Evolutionary conservation across 257 asterid genomes (phyloP).

Genomic region (Nyctanthes arbortristis): DNA sequence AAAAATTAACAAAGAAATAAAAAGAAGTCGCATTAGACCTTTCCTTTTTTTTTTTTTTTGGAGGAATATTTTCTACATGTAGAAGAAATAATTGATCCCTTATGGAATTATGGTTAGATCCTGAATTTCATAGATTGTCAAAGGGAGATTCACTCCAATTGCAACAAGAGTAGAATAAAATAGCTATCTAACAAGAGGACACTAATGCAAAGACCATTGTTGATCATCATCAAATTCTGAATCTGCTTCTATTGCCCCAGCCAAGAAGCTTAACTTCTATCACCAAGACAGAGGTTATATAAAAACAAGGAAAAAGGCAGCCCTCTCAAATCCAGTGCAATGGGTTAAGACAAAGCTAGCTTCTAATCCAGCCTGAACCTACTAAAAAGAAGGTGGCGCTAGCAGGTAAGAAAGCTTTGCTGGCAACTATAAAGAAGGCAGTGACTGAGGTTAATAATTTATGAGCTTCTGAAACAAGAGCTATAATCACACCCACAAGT

Average conservation of each 20-base stretch:
- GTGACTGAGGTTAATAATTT: neutral
- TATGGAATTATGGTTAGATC: neutral
- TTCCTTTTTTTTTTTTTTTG: too few relatives aligned
- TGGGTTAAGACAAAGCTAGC: neutral
- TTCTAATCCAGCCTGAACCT: neutral
- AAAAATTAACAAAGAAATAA: neutral
- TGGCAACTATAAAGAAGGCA: neutral
- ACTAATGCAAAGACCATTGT: neutral
- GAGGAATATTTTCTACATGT: too few relatives aligned
- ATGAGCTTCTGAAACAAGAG: neutral
- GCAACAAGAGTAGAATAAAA: neutral
- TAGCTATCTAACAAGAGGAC: neutral
- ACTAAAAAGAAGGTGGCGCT: neutral
- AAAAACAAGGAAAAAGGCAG: neutral
- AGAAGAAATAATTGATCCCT: neutral
- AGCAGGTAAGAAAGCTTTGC: neutral
- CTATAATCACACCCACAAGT: neutral
- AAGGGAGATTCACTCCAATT: neutral
- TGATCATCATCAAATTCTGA: neutral
- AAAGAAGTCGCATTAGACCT: neutral
- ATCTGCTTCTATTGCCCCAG: neutral
- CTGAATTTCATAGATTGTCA: neutral
- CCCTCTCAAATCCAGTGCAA: neutral
- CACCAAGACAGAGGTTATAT: neutral
- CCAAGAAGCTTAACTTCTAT: neutral